Evolutionary conservation across 345 rosid species (phyloP).

Genomic region (Xanthoceras sorbifolium): DNA sequence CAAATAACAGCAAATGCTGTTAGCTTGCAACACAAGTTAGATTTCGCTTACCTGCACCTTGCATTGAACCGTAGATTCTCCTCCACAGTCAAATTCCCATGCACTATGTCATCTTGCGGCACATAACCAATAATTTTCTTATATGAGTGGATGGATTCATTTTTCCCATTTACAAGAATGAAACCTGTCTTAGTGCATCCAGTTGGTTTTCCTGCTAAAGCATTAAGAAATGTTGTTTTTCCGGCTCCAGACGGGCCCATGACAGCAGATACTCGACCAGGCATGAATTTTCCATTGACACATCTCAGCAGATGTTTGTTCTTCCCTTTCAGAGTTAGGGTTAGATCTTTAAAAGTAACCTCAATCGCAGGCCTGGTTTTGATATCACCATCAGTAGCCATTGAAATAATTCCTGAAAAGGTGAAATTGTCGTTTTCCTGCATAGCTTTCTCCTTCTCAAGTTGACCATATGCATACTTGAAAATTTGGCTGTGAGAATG

Average conservation of each 20-base stretch:
- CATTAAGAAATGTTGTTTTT: slow-evolving; percentile 88
- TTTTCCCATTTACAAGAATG: slow-evolving; percentile 77
- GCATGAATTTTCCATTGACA: slow-evolving; percentile 80
- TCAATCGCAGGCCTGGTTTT: slow-evolving; percentile 77
- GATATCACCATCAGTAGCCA: slow-evolving; percentile 64
- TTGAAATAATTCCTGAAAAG: slow-evolving; percentile 85
- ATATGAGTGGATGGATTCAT: slow-evolving; percentile 68
- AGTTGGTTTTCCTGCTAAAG: slow-evolving; percentile 75
- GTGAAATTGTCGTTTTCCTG: slow-evolving; percentile 65
- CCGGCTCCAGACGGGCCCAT: slow-evolving; percentile 99
- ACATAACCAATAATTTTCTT: slow-evolving; percentile 87
- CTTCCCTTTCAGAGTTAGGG: slow-evolving; percentile 77
- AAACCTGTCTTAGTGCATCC: slow-evolving; percentile 68
- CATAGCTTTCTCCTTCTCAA: slow-evolving; percentile 90
- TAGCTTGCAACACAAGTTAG: slow-evolving; percentile 6
- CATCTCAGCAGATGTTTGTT: slow-evolving; percentile 71
- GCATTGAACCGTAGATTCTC: slow-evolving; percentile 92
- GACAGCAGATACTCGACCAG: slow-evolving; percentile 96
- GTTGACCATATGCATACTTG: slow-evolving; percentile 89
- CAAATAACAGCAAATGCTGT: not conserved
- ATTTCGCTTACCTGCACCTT: slow-evolving; percentile 69
- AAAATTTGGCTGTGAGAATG: slow-evolving; percentile 82
- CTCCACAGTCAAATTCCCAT: slow-evolving; percentile 91
- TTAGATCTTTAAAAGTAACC: slow-evolving; percentile 76
- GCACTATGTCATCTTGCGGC: slow-evolving; percentile 94